Percentiles rank a stretch among this genome's conserved stretches.
Conservation (phyloP, 495 filamentous ascomycete genomes). For the Aspergillus asperescens region DNA sequence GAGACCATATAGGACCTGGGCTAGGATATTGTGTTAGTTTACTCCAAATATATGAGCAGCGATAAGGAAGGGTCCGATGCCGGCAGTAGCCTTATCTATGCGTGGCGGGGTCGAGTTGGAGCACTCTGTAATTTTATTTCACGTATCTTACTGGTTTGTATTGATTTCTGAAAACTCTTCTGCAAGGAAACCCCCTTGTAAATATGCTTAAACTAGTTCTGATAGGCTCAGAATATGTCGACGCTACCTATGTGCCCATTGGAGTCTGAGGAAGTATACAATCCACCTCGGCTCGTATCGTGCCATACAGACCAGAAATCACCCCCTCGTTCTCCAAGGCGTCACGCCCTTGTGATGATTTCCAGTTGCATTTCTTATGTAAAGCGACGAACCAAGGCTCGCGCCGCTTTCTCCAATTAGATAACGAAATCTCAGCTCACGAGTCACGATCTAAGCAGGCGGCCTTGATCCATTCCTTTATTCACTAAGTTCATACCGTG, state of each 20-base stretch:
- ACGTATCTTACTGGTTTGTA: constrained; percentile 1
- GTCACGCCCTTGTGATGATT: constrained; percentile 21
- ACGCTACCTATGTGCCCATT: neutral
- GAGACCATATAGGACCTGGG: too few species aligned
- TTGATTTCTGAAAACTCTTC: neutral
- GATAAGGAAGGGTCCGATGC: constrained; percentile 28
- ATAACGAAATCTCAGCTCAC: constrained; percentile 27
- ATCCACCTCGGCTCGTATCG: neutral
- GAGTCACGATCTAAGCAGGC: neutral
- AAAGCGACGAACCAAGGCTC: constrained; percentile 5
- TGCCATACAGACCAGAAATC: neutral
- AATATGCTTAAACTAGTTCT: too few species aligned
- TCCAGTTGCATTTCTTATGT: constrained; percentile 9
- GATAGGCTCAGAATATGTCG: neutral
- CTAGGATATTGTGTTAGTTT: neutral
- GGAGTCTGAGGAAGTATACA: too few species aligned
- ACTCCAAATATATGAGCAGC: neutral
- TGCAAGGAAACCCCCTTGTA: too few species aligned
- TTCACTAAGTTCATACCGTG: neutral
- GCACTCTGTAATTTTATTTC: neutral
- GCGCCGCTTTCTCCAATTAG: constrained; percentile 26
- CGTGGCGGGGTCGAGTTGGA: constrained; percentile 16
- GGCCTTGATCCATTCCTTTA: neutral
- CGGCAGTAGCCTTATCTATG: constrained; percentile 43
- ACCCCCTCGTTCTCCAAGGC: neutral